These are phyloP conservation scores for Bruguiera gymnorhiza DNA, from an alignment of 345 rosid species.

Conservation along the genomic window DNA sequence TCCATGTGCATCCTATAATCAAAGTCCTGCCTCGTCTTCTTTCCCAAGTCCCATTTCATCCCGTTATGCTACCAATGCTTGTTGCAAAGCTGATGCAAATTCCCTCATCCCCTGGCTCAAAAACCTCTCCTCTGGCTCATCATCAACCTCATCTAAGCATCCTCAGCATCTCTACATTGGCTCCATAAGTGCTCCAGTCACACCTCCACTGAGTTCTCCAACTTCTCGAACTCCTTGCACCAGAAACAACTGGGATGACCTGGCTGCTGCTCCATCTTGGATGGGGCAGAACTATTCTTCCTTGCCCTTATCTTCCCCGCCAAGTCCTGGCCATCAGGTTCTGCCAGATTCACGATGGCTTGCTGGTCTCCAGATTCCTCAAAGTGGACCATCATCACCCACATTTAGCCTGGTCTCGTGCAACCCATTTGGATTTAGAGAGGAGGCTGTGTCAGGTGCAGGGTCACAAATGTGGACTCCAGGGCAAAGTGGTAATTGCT, in stretches of 20 bases:
- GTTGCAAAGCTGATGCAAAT: slow-evolving; percentile 60
- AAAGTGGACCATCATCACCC: slow-evolving; percentile 68
- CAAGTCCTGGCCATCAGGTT: slow-evolving; percentile 76
- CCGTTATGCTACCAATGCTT: slow-evolving; percentile 43
- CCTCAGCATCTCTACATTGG: slow-evolving; percentile 68
- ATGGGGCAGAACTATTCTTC: slow-evolving; percentile 44
- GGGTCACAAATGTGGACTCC: slow-evolving; percentile 81
- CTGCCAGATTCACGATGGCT: slow-evolving; percentile 79
- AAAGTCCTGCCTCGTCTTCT: slow-evolving; percentile 83
- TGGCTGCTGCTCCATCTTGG: slow-evolving; percentile 47
- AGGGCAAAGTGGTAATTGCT: slow-evolving; percentile 81
- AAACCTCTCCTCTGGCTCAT: slow-evolving; percentile 82
- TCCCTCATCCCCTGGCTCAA: slow-evolving; percentile 94
- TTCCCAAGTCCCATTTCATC: slow-evolving; percentile 90
- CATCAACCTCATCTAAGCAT: slow-evolving; percentile 75
- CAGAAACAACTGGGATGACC: slow-evolving; percentile 62
- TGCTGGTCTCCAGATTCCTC: slow-evolving; percentile 60
- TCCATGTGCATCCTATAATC: slow-evolving; percentile 72
- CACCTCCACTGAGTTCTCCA: slow-evolving; percentile 97
- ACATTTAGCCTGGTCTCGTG: slow-evolving; percentile 70
- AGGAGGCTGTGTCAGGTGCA: slow-evolving; percentile 45
- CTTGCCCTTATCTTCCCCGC: slow-evolving; percentile 57
- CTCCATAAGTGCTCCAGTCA: slow-evolving; percentile 97
- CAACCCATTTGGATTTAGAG: slow-evolving; percentile 63
- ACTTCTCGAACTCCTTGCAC: slow-evolving; percentile 71